A percentile compares a stretch with the other conserved stretches of the same genome.
Evolutionary conservation across 352 stramenopile genomes (phyloP).

Genomic region (Phytophthora litchii): DNA sequence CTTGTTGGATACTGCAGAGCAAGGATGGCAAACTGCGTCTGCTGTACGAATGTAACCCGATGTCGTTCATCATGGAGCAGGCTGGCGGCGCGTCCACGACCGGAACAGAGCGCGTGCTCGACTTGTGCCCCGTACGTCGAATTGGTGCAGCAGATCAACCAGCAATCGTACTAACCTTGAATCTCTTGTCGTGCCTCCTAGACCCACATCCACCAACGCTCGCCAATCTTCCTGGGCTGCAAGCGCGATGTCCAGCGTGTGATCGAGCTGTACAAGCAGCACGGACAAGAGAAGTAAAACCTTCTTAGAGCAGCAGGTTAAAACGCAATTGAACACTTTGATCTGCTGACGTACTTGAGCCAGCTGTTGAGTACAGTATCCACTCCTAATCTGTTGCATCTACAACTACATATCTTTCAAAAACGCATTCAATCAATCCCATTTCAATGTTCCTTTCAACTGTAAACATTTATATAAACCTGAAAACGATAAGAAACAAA

Average conservation of each 20-base stretch:
- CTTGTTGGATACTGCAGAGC: slow-evolving; percentile 29
- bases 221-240: slow-evolving; percentile 96
- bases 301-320: background rate
- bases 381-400: no score
- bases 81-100: slow-evolving; percentile 95
- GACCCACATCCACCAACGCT: slow-evolving; percentile 96
- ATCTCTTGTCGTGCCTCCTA: slow-evolving; percentile 20
- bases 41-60: slow-evolving; percentile 98
- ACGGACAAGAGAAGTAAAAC: slow-evolving; percentile 28
- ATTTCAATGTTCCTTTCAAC: no score
- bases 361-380: slow-evolving; percentile 3
- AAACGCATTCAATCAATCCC: no score
- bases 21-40: slow-evolving; percentile 95
- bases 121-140: slow-evolving; percentile 88
- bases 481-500: no score
- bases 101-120: slow-evolving; percentile 92
- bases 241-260: slow-evolving; percentile 84
- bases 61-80: slow-evolving; percentile 98
- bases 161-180: slow-evolving; percentile 7
- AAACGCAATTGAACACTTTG: slow-evolving; percentile 1
- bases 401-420: no score
- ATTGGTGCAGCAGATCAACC: slow-evolving; percentile 14
- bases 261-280: slow-evolving; percentile 71
- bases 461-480: no score
- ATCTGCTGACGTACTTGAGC: slow-evolving; percentile 24